These are phyloP conservation scores for Nemania abortiva DNA, from an alignment of 2,329 filamentous ascomycete genomes.

Conservation along the genomic window DNA sequence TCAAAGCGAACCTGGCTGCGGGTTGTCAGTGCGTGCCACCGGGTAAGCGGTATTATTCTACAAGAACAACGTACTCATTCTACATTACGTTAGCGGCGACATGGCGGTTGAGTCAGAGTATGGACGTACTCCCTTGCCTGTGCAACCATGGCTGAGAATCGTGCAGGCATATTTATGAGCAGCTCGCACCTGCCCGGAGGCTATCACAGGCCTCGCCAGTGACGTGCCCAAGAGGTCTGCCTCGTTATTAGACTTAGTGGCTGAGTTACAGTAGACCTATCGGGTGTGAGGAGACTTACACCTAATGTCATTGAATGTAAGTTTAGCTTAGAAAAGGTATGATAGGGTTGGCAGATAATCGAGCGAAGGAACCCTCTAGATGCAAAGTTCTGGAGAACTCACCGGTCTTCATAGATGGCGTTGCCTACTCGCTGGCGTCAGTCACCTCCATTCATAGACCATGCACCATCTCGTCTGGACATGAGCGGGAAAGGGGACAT, in stretches of 20 bases:
- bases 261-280: too few species aligned
- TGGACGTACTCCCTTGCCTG: conserved; percentile 37
- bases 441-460: conserved; percentile 2
- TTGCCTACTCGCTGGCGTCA: conserved; percentile 53
- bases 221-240: conserved; percentile 63
- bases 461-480: not conserved
- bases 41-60: too few species aligned
- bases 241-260: too few species aligned
- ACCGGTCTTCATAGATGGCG: conserved; percentile 71
- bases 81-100: conserved; percentile 31
- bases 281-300: too few species aligned
- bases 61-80: conserved; percentile 53
- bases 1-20: conserved; percentile 57
- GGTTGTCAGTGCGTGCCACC: conserved; percentile 9
- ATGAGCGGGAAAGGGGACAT: conserved; percentile 55
- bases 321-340: conserved; percentile 15
- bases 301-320: too few species aligned
- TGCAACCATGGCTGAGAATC: conserved; percentile 52
- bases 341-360: too few species aligned
- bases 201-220: conserved; percentile 77
- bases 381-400: too few species aligned
- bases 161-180: conserved; percentile 56
- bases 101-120: not conserved
- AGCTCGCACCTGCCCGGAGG: conserved; percentile 52
- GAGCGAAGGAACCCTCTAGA: too few species aligned